A percentile compares a stretch with the other conserved stretches of the same genome.
These are phyloP conservation scores for Pyrenophora teres DNA, from an alignment of 2,329 filamentous ascomycete genomes.

Conservation along the genomic window DNA sequence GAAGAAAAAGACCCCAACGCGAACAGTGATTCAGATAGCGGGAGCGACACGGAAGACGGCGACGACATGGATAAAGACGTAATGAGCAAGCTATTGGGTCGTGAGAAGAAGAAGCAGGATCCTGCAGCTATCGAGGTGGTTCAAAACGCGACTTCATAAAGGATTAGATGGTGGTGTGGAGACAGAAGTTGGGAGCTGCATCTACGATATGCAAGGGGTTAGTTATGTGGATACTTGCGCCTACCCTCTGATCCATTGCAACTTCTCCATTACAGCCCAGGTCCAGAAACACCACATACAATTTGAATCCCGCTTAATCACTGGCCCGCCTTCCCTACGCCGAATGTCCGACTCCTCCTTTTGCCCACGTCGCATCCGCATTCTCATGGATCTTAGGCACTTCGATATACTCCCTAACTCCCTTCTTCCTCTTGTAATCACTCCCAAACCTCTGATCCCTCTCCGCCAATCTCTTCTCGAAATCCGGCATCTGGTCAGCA, in stretches of 20 bases:
- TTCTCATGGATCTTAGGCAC: conserved; percentile 54
- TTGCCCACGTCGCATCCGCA: conserved; percentile 56
- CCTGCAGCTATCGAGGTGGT: conserved; percentile 40
- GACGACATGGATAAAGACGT: conserved; percentile 36
- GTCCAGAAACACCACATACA: neutral
- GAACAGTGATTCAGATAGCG: conserved; percentile 24
- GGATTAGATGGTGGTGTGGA: neutral
- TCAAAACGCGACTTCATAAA: conserved; percentile 22
- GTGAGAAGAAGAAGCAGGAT: conserved; percentile 23
- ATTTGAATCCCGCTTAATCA: neutral
- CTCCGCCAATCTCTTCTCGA: conserved; percentile 53
- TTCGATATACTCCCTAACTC: conserved; percentile 59
- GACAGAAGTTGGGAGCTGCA: no score
- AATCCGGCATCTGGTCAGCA: conserved; percentile 54
- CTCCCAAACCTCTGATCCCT: conserved; percentile 61
- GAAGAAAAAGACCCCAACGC: conserved; percentile 45
- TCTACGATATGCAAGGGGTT: no score
- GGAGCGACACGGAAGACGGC: conserved; percentile 25
- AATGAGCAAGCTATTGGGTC: conserved; percentile 46
- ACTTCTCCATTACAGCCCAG: neutral
- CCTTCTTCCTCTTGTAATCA: conserved; percentile 57
- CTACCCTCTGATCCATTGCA: no score
- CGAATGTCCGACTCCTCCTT: conserved; percentile 23
- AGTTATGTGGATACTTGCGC: no score
- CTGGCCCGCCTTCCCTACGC: neutral